Conservation (phyloP, 2,329 filamentous ascomycete species). For the Hypoxylon sp. region DNA sequence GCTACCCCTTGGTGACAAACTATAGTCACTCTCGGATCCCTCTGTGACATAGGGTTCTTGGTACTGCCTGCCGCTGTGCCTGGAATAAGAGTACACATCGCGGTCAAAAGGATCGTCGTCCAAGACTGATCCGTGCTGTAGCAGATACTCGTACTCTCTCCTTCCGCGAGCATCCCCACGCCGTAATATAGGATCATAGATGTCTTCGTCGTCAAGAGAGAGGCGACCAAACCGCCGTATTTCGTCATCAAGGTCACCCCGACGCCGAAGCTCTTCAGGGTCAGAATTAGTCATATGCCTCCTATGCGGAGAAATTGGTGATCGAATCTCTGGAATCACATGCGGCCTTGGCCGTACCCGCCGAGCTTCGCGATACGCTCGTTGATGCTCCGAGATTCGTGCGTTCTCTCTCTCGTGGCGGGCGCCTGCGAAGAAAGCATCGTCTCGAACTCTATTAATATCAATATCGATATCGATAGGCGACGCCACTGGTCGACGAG, state of each 20-base stretch:
- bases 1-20: slow-evolving; percentile 16
- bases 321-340: slow-evolving; percentile 21
- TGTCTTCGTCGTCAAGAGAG: slow-evolving; percentile 41
- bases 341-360: slow-evolving; percentile 28
- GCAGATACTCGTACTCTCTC: slow-evolving; percentile 41
- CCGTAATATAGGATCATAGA: slow-evolving; percentile 32
- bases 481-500: slow-evolving; percentile 8
- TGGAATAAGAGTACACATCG: slow-evolving; percentile 10
- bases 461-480: slow-evolving; percentile 42
- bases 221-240: slow-evolving; percentile 30
- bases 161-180: slow-evolving; percentile 28
- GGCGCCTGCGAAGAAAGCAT: slow-evolving; percentile 45
- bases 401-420: slow-evolving; percentile 27
- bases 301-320: slow-evolving; percentile 22
- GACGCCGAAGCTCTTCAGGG: slow-evolving; percentile 15
- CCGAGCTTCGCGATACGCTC: slow-evolving; percentile 14
- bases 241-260: slow-evolving; percentile 24
- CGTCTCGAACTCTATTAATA: slow-evolving; percentile 40
- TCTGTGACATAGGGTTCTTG: slow-evolving; percentile 30
- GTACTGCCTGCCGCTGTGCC: slow-evolving; percentile 22
- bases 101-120: slow-evolving; percentile 47
- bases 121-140: slow-evolving; percentile 46
- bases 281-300: slow-evolving; percentile 12
- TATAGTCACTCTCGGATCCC: slow-evolving; percentile 34
- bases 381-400: slow-evolving; percentile 20